A percentile compares a stretch with the other conserved stretches of the same genome.
phyloP scores from a whole-genome alignment of 2,329 filamentous ascomycete species.

The Coniella vitis region DNA sequence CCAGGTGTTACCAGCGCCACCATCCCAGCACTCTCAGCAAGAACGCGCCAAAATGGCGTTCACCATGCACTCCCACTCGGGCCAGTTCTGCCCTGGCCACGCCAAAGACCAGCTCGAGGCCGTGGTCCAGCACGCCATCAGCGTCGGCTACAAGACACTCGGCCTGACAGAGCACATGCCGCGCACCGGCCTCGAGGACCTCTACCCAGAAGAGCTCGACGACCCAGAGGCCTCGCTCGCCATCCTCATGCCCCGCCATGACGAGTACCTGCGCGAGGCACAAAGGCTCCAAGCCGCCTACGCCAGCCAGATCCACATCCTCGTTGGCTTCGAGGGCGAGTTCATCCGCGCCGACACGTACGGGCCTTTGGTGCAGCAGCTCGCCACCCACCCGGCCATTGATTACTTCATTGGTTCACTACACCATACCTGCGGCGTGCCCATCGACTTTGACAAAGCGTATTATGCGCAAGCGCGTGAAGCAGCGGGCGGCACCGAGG shows the following conservation, averaged over 20 bases:
- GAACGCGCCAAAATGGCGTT: constrained; percentile 64
- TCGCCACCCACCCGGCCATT: constrained; percentile 55
- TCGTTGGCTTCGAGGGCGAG: constrained; percentile 89
- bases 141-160: constrained; percentile 72
- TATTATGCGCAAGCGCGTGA: constrained; percentile 56
- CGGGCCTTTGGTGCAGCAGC: constrained; percentile 46
- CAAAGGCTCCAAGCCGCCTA: constrained; percentile 65
- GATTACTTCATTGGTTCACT: constrained; percentile 93
- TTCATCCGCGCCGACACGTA: constrained; percentile 69
- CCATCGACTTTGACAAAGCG: constrained; percentile 76
- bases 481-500: constrained; percentile 46
- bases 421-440: constrained; percentile 79
- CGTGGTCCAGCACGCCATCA: constrained; percentile 72
- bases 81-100: constrained; percentile 91
- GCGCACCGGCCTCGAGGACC: constrained; percentile 61
- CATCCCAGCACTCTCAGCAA: not conserved
- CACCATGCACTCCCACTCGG: constrained; percentile 96
- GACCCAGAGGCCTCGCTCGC: constrained; percentile 42
- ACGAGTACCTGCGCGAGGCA: constrained; percentile 71
- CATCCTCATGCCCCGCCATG: constrained; percentile 49
- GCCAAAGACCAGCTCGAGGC: constrained; percentile 80
- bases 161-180: constrained; percentile 95
- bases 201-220: constrained; percentile 82
- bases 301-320: constrained; percentile 61
- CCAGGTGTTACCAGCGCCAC: not conserved